Evolutionary conservation across 495 filamentous ascomycete genomes (phyloP), one percentile per base, ranked within the genome.

Genomic region (Cudoniella acicularis): DNA sequence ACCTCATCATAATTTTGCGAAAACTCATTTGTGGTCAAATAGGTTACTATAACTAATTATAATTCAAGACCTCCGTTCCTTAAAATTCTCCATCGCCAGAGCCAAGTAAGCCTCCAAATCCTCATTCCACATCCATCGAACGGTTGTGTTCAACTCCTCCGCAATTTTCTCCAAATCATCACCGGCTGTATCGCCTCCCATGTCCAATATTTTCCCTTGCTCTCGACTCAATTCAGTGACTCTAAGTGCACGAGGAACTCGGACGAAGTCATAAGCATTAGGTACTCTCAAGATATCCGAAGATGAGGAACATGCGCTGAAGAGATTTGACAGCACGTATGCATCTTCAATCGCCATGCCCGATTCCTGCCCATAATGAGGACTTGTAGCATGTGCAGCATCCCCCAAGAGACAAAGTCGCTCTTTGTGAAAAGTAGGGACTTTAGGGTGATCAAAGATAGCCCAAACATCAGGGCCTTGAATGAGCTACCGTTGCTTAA

Each of bases 371-470:
- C 76, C 76, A n/a, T 73, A 68, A 53, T 72, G 66, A 27, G 76
- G 76, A 18, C 57, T 71, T 3, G 66, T 65, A 2, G 74, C 77
- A 61, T 79, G 77, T 2, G 76, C 76, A 17, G 75, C 72, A 52
- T 79, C 76, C 0, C 76, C 76, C 11, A 64, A 65, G 2, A 79
- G 43, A 55, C 69, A 73, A 0, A 74, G 41, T 0, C 66, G 47
- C 0, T 68, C 70, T 11, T 46, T 16, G 20, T 56, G 57, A 57
- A 73, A 79, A 20, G 75, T 80, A 0, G 75, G 72, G 10, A 78
- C 73, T 4, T 76, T 76, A 0, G 78, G 78, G 48, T 83, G 77
- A 24, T 88, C 77, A 68, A 86, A 87, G 11, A 89, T 69, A 0
- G 84, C 86, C 82, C 86, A 88, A 24, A 82, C 70, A 1, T 76